These are phyloP conservation scores for Phytophthora sp. DNA, from an alignment of 352 stramenopile genomes.

Conservation along the genomic window DNA sequence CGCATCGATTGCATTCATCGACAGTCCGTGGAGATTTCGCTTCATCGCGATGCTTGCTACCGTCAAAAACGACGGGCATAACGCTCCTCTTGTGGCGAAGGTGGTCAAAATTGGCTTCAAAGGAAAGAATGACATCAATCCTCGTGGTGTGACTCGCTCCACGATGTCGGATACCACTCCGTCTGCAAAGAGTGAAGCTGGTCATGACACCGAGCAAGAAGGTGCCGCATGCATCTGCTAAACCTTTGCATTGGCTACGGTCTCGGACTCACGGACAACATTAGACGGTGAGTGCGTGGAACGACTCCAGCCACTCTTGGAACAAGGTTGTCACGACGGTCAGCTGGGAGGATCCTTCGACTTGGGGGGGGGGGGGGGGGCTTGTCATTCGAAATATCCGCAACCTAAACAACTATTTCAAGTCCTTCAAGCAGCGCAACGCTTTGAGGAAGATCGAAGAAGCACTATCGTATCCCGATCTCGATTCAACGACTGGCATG, in stretches of 20 bases:
- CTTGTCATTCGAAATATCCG: not conserved
- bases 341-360: not conserved
- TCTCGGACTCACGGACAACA: constrained; percentile 18
- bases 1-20: not conserved
- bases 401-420: not conserved
- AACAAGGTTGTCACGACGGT: constrained; percentile 5
- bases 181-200: not conserved
- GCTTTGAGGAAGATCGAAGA: not conserved
- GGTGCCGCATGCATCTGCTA: constrained; percentile 16
- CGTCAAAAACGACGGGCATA: not conserved
- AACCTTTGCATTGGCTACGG: constrained; percentile 22
- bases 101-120: not conserved
- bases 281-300: not conserved
- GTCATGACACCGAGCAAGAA: constrained; percentile 12
- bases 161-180: too few species aligned
- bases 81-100: not conserved
- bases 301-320: not conserved
- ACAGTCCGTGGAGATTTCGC: not conserved
- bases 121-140: not conserved
- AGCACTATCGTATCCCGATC: not conserved
- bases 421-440: not conserved
- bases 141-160: not conserved
- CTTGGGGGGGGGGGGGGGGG: not conserved
- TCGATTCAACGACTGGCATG: not conserved
- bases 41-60: constrained; percentile 5